Base-by-base conservation (phyloP, 495 filamentous ascomycete species). In the Penicillium lagena region DNA sequence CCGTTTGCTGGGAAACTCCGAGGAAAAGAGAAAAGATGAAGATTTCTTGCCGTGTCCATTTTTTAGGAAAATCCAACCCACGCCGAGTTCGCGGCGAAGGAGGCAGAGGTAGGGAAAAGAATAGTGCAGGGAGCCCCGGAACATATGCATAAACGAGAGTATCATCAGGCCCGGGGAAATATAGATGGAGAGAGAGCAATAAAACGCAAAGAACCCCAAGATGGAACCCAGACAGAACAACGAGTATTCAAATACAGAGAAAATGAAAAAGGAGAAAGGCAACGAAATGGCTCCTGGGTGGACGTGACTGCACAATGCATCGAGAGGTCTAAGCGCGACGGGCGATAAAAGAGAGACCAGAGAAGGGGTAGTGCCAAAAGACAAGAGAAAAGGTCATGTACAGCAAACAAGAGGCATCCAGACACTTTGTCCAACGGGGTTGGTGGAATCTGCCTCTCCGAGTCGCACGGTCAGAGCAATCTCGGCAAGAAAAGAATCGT, bases 341-440 rank as follows among this genome's bases (percentile, higher is more conserved):
- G 33, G 46, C 34, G 47, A 48, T 42, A 39, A 47, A 46, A 27
- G 30, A 29, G 22, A 6, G 22, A 22, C 2, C 4, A 4, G 4
- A 22, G 22, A 22, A 1, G 17, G 22, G 2, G 22, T 22, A 22
- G 22, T 22, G 27, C 29, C 42, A 32, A 28, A 28, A 27, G 40
- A 38, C 34, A 35, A 31, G 14, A 33, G n/a, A 43, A 37, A 12
- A 51, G 51, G 35, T 45, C 52, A 58, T 61, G 43, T 59, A 59
- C 50, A 61, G 22, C 40, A 45, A 50, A 43, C 46, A 33, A 51
- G 22, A 22, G 22, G 2, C 22, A 22, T 22, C 22, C 22, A 6
- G 22, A 22, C 22, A 0, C 22, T 22, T 22, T 22, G 22, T 22
- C 22, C 22, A 22, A 6, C 22, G 22, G 22, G 22, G 22, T 22